phyloP scores from a whole-genome alignment of 1,139 yeast species.

The Blastobotrys serpentis region DNA sequence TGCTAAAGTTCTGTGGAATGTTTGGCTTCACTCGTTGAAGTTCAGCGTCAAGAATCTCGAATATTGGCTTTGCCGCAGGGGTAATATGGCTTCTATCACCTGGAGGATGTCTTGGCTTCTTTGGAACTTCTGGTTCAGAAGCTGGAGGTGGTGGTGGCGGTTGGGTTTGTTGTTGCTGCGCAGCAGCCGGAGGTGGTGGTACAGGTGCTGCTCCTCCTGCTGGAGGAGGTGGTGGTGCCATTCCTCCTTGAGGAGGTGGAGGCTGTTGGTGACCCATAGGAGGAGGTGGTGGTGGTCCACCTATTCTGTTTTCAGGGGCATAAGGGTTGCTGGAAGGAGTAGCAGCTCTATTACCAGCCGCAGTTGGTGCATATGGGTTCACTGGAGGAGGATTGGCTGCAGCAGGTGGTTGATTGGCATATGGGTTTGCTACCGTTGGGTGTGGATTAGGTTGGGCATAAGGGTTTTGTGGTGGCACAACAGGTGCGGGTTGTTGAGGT shows the following conservation, averaged over 20 bases:
- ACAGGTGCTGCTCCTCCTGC: no score
- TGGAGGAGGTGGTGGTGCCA: slow-evolving; percentile 13
- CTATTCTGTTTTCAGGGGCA: slow-evolving; percentile 28
- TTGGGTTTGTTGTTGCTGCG: slow-evolving; percentile 24
- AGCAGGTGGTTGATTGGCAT: slow-evolving; percentile 30
- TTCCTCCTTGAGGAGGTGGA: slow-evolving; percentile 13
- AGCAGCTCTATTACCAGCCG: slow-evolving; percentile 23
- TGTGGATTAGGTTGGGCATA: slow-evolving; percentile 18
- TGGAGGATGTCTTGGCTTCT: slow-evolving; percentile 52
- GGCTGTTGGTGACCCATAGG: slow-evolving; percentile 2
- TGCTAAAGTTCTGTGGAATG: slow-evolving; percentile 71
- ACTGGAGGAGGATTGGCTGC: slow-evolving; percentile 28
- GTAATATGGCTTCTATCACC: slow-evolving; percentile 77
- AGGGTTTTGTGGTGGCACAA: slow-evolving; percentile 13
- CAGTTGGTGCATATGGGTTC: slow-evolving; percentile 21
- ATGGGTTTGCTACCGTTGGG: slow-evolving; percentile 39
- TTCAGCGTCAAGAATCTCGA: slow-evolving; percentile 52
- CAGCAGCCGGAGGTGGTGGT: slow-evolving; percentile 14
- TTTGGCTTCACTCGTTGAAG: slow-evolving; percentile 65
- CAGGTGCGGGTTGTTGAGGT: slow-evolving; percentile 9
- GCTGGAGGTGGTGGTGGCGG: slow-evolving; percentile 25
- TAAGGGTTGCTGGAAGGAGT: slow-evolving; percentile 35
- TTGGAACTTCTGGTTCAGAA: slow-evolving; percentile 28
- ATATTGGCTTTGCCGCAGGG: slow-evolving; percentile 56
- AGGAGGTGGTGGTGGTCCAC: slow-evolving; percentile 22